These are phyloP conservation scores for Salvia sclarea DNA, from an alignment of 305 asterid genomes.

Conservation along the genomic window DNA sequence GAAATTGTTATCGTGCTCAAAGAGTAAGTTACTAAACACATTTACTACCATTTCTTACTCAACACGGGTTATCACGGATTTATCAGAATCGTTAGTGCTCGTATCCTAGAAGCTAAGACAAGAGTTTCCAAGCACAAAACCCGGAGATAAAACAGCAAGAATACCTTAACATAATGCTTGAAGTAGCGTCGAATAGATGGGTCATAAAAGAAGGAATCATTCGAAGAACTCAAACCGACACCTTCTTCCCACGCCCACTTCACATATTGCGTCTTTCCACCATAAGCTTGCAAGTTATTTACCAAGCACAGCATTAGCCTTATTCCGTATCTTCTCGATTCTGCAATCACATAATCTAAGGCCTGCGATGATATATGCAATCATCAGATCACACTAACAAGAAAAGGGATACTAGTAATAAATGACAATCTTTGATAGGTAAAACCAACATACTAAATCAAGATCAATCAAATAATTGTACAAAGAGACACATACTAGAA, in stretches of 20 bases:
- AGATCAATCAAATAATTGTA: slow-evolving; percentile 19
- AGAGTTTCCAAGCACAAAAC: neutral
- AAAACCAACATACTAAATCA: slow-evolving; percentile 20
- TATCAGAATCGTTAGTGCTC: neutral
- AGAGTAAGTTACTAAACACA: neutral
- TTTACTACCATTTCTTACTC: neutral
- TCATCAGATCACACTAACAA: slow-evolving; percentile 22
- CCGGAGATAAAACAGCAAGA: neutral
- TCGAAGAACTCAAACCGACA: slow-evolving; percentile 86
- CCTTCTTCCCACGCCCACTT: slow-evolving; percentile 99
- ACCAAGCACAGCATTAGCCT: slow-evolving; percentile 82
- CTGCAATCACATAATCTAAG: slow-evolving; percentile 92
- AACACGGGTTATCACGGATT: neutral
- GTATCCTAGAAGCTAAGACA: slow-evolving; percentile 8
- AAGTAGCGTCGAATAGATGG: slow-evolving; percentile 88
- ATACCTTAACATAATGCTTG: slow-evolving; percentile 87
- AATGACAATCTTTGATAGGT: slow-evolving; percentile 11
- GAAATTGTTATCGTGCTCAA: neutral
- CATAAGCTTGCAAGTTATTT: slow-evolving; percentile 93
- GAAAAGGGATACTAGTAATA: slow-evolving; percentile 13
- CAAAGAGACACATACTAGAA: slow-evolving; percentile 12
- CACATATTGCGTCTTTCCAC: slow-evolving; percentile 94
- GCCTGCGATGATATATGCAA: slow-evolving; percentile 50
- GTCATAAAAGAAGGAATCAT: slow-evolving; percentile 97
- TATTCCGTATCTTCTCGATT: slow-evolving; percentile 68